phyloP scores from a whole-genome alignment of 306 rosid species.

The Dalbergia cultrata region DNA sequence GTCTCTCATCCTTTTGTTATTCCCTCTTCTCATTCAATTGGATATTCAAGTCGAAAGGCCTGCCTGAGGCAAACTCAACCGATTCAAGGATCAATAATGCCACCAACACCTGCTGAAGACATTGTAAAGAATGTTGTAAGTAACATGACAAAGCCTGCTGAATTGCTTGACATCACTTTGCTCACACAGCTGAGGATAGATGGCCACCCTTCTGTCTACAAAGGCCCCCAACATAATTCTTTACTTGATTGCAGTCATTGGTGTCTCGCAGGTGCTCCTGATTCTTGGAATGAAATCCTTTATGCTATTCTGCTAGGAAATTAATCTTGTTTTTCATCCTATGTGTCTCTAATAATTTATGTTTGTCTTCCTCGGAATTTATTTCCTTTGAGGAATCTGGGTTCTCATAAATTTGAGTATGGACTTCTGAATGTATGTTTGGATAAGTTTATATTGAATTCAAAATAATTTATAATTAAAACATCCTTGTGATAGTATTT shows the following conservation, averaged over 20 bases:
- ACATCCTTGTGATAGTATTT: too few species aligned
- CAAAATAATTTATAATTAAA: too few species aligned
- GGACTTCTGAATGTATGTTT: not conserved
- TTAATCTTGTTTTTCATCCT: too few species aligned
- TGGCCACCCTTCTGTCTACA: constrained; percentile 76
- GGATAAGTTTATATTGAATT: too few species aligned
- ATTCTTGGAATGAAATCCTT: constrained; percentile 64
- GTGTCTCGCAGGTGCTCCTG: constrained; percentile 83
- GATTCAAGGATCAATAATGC: constrained; percentile 41
- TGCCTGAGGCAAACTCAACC: constrained; percentile 59
- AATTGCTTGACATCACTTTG: constrained; percentile 69
- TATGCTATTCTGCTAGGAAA: too few species aligned
- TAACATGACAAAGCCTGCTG: constrained; percentile 45
- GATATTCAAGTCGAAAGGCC: constrained; percentile 32
- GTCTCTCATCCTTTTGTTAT: not conserved
- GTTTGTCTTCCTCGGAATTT: not conserved
- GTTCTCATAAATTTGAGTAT: not conserved
- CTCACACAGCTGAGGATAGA: constrained; percentile 76
- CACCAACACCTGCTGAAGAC: constrained; percentile 52
- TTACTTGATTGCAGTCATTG: constrained; percentile 75
- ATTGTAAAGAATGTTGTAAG: constrained; percentile 59
- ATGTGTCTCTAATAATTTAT: too few species aligned
- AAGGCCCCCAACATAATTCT: constrained; percentile 32
- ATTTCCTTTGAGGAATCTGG: too few species aligned
- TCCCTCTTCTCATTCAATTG: not conserved